Percentiles rank a stretch among this genome's conserved stretches.
phyloP scores from a whole-genome alignment of 1,284 basidiomycete genomes.

The Tilletia horrida region DNA sequence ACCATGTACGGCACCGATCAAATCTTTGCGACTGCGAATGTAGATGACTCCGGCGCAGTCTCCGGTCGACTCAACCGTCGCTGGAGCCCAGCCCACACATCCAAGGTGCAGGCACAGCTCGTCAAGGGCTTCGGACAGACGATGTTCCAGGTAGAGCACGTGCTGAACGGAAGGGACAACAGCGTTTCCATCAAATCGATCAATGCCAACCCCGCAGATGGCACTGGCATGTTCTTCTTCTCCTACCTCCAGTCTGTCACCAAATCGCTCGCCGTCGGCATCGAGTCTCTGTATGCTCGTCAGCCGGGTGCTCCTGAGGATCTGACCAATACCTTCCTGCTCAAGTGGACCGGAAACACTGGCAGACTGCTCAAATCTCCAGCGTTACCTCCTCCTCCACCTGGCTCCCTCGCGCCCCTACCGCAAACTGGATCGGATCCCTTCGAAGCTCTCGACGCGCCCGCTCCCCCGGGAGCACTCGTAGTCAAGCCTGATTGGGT shows the following conservation, averaged over 20 bases:
- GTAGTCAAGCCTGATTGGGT: conserved; percentile 58
- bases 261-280: conserved; percentile 81
- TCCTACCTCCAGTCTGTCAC: conserved; percentile 94
- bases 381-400: conserved; percentile 6
- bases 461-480: conserved; percentile 42
- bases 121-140: conserved; percentile 30
- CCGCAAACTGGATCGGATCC: conserved; percentile 23
- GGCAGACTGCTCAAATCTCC: background rate
- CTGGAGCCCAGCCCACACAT: conserved; percentile 74
- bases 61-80: conserved; percentile 85
- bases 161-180: conserved; percentile 85
- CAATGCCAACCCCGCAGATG: conserved; percentile 83
- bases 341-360: conserved; percentile 61
- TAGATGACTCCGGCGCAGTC: conserved; percentile 88
- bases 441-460: conserved; percentile 61
- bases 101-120: conserved; percentile 70
- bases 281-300: conserved; percentile 81
- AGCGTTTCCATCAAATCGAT: conserved; percentile 82
- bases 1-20: conserved; percentile 85
- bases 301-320: conserved; percentile 63
- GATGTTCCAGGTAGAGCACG: conserved; percentile 81
- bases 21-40: conserved; percentile 87
- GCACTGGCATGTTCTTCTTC: conserved; percentile 87
- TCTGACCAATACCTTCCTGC: conserved; percentile 76
- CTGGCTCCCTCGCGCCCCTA: conserved; percentile 23